Evolutionary conservation across 345 rosid genomes (phyloP).

Genomic region (Rubroshorea leprosula): DNA sequence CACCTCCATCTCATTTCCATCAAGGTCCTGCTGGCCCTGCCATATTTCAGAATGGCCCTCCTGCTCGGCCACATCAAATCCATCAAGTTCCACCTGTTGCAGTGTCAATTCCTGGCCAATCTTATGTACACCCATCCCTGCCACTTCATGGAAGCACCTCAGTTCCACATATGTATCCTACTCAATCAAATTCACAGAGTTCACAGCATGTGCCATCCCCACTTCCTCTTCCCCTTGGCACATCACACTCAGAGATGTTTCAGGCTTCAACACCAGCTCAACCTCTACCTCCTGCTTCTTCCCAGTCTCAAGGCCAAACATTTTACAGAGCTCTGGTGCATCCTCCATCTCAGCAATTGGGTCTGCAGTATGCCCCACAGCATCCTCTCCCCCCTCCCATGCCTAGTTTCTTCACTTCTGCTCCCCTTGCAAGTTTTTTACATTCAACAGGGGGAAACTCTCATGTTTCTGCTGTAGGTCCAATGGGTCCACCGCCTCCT

Average conservation of each 20-base stretch:
- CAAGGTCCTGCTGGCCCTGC: conserved; percentile 25
- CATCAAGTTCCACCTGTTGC: conserved; percentile 28
- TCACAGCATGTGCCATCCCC: conserved; percentile 23
- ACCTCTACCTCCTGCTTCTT: conserved; percentile 33
- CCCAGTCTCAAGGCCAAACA: conserved; percentile 22
- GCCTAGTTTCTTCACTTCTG: conserved; percentile 23
- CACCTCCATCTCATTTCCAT: conserved; percentile 24
- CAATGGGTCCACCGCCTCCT: conserved; percentile 30
- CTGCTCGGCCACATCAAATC: conserved; percentile 21
- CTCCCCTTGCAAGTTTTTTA: conserved; percentile 19
- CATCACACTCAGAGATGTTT: conserved; percentile 11
- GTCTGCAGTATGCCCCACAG: conserved; percentile 21
- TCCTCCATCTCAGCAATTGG: conserved; percentile 24
- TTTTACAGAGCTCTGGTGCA: conserved; percentile 26
- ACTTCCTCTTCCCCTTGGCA: conserved; percentile 20
- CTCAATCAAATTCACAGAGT: conserved; percentile 27
- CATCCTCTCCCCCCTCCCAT: conserved; percentile 29
- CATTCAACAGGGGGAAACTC: conserved; percentile 14
- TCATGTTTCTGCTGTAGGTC: conserved; percentile 20
- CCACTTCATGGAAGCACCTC: conserved; percentile 22
- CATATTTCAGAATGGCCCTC: conserved; percentile 30
- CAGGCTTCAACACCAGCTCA: conserved; percentile 20
- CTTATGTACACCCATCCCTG: conserved; percentile 21
- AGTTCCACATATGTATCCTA: conserved; percentile 22
- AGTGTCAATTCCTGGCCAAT: conserved; percentile 27